These are phyloP conservation scores for Nicotiana otophora DNA, from an alignment of 257 asterid species.

Conservation along the genomic window DNA sequence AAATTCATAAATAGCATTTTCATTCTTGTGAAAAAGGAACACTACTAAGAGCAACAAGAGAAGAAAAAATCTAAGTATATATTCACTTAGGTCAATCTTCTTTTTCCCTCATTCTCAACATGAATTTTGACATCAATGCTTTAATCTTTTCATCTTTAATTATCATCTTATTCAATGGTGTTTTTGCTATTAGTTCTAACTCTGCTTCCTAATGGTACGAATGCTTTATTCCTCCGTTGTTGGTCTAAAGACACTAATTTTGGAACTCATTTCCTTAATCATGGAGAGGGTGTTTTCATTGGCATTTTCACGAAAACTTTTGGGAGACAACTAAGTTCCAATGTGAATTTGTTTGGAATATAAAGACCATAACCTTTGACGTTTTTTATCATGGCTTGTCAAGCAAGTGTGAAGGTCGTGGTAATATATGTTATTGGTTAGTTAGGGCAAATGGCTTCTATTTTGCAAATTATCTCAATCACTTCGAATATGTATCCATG, in stretches of 20 bases:
- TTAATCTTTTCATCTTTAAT: neutral
- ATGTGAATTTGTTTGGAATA: neutral
- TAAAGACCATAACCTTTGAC: neutral
- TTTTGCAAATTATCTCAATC: conserved; percentile 1
- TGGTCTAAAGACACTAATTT: neutral
- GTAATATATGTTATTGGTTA: neutral
- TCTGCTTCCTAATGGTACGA: neutral
- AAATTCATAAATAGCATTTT: neutral
- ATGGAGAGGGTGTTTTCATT: neutral
- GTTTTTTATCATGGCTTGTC: neutral
- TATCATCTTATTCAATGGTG: neutral
- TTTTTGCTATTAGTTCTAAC: neutral
- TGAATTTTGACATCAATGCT: neutral
- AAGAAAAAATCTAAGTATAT: too few species aligned
- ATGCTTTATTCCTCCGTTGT: neutral
- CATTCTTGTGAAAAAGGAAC: neutral
- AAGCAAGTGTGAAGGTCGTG: neutral
- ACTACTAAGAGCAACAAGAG: neutral
- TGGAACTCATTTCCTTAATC: neutral
- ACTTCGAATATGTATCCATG: neutral
- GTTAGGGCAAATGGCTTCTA: neutral
- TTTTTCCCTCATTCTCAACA: neutral
- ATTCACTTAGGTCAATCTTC: too few species aligned
- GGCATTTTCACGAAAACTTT: neutral
- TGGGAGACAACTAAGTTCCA: neutral